phyloP scores from a whole-genome alignment of 176 grass and related monocot species.

The Triticum aestivum region DNA sequence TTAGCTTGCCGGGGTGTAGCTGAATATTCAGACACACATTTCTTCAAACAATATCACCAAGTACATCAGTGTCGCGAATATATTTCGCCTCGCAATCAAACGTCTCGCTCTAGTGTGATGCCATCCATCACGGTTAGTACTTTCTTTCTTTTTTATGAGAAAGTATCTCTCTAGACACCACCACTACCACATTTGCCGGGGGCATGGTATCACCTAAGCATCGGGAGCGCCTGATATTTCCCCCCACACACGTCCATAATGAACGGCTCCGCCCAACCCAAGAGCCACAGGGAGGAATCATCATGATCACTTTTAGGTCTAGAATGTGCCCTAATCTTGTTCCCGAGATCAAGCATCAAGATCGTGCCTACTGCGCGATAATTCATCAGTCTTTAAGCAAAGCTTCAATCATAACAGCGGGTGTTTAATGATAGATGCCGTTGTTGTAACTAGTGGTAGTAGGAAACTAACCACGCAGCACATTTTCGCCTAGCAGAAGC shows the following conservation, averaged over 20 bases:
- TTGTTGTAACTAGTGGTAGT: conserved; percentile 16
- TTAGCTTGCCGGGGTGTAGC: not conserved
- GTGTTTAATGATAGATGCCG: conserved; percentile 23
- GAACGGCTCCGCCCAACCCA: too few relatives aligned
- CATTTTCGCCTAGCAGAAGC: conserved; percentile 22
- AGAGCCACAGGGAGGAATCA: too few relatives aligned
- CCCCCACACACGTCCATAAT: too few relatives aligned
- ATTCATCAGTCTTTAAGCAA: conserved; percentile 36
- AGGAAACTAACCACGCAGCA: conserved; percentile 7
- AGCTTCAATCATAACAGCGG: conserved; percentile 38
- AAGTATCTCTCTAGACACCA: too few relatives aligned
- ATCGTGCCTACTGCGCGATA: conserved; percentile 14
- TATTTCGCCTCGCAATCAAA: not conserved
- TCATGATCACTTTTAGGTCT: not conserved
- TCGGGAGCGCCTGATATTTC: too few relatives aligned
- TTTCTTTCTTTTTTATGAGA: too few relatives aligned
- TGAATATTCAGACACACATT: not conserved
- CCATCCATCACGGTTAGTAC: not conserved
- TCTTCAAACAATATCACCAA: not conserved
- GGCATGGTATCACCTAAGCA: too few relatives aligned
- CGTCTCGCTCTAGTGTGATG: not conserved
- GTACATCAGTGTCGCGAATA: not conserved
- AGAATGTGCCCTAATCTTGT: not conserved
- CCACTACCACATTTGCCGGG: too few relatives aligned
- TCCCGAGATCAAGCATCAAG: not conserved